Conservation (phyloP, 345 rosid genomes). For the Citrus mangshanensis region DNA sequence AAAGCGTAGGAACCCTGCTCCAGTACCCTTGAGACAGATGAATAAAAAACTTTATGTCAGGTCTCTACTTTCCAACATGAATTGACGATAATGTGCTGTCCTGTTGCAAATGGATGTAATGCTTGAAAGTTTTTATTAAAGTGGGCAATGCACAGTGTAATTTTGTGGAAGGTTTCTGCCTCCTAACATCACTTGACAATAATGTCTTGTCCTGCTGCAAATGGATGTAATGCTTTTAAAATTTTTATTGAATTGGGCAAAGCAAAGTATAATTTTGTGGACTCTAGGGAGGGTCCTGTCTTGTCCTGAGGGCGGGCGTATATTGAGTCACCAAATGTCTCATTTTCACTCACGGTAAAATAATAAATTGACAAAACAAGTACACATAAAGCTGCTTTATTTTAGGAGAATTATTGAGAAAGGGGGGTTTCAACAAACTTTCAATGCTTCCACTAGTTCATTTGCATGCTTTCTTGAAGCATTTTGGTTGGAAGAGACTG, state of each 20-base stretch:
- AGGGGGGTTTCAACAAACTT: background rate
- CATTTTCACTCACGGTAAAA: background rate
- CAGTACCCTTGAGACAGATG: constrained; percentile 19
- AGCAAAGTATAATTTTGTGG: background rate
- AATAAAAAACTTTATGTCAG: background rate
- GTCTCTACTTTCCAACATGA: background rate
- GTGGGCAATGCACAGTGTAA: background rate
- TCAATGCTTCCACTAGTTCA: constrained; percentile 11
- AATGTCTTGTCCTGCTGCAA: constrained; percentile 15
- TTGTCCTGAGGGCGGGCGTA: background rate
- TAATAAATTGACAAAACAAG: background rate
- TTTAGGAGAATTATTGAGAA: constrained; percentile 22
- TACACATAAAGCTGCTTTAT: constrained; percentile 12
- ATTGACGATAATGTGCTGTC: constrained; percentile 20
- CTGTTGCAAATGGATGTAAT: constrained; percentile 9
- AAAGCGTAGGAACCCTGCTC: constrained; percentile 15
- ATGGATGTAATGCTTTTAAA: constrained; percentile 15
- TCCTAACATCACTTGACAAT: constrained; percentile 11
- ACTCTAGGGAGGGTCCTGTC: background rate
- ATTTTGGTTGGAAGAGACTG: background rate
- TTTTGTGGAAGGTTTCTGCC: background rate
- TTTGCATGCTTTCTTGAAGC: constrained; percentile 6
- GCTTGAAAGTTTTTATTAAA: background rate
- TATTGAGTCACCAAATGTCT: background rate
- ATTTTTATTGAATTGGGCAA: background rate